Base-by-base conservation (phyloP, 805 yeast genomes). In the Saccharomycopsis olivae region DNA sequence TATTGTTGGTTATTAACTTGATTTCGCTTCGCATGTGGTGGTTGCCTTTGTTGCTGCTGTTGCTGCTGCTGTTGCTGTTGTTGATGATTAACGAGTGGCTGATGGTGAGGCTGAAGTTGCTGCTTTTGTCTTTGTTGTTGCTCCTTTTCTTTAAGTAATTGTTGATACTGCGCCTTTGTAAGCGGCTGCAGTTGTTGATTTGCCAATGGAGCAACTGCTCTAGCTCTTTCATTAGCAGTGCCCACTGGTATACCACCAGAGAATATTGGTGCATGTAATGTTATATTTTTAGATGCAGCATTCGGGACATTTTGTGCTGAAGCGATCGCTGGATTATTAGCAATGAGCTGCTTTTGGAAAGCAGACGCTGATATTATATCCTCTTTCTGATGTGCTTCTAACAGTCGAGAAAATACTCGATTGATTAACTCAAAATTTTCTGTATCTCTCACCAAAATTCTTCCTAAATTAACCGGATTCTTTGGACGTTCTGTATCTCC, bases 371-470 rank as follows among this genome's bases (percentile, higher is more conserved):
- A 15, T 13, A 38, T 32, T 6, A 31, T 8, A 20, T 38, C 17
- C 13, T 38, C 41, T 23, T 28, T 28, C 15, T 32, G 8, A 20
- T 31, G 35, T 27, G 23, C 14, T 19, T 23, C 29, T 9, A 25
- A 4, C 18, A 21, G 30, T 6, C 33, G 17, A 4, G 28, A 23
- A 21, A 44, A 44, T 5, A 44, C 32, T 25, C 30, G 33, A 27
- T 44, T 44, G 17, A 44, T 19, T 5, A 44, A 27, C 11, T 44
- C 40, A 19, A 41, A 36, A 23, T 44, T 44, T 28, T 40, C 47
- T 5, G 38, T 31, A 18, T 44, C 47, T 4, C 36, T 18, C 3
- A 39, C 35, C 9, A 44, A 21, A 4, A 40, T 9, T 27, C 34
- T 35, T 11, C 47, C 47, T 19, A 44, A 28, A 24, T 32, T 44